phyloP scores from a whole-genome alignment of 2,329 filamentous ascomycete species.

The Fusarium sp. region DNA sequence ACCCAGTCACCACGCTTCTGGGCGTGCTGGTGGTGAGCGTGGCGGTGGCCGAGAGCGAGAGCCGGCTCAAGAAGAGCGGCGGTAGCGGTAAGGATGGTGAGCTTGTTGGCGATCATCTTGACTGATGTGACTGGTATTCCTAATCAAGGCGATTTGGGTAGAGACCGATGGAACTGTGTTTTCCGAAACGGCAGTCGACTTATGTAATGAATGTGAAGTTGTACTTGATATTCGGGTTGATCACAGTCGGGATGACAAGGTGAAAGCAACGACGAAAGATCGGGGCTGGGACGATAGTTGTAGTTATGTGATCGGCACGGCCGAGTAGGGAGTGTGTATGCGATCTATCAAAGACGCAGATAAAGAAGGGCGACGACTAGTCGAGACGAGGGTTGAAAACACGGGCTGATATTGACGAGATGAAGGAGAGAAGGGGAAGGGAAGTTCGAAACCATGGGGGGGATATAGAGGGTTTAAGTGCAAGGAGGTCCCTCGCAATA shows the following conservation, averaged over 20 bases:
- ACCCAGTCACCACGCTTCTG: constrained; percentile 49
- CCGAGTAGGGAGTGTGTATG: constrained; percentile 46
- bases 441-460: constrained; percentile 25
- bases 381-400: constrained; percentile 38
- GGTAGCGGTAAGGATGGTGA: constrained; percentile 53
- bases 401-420: constrained; percentile 31
- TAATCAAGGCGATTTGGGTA: background rate
- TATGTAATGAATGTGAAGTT: constrained; percentile 22
- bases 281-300: constrained; percentile 30
- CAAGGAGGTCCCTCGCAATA: constrained; percentile 20
- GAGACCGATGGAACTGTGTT: constrained; percentile 3
- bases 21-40: constrained; percentile 49
- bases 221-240: constrained; percentile 24
- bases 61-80: constrained; percentile 56
- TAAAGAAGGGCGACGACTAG: constrained; percentile 42
- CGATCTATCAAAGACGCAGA: constrained; percentile 64
- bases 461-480: constrained; percentile 36
- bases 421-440: constrained; percentile 34
- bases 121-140: background rate
- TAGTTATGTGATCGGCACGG: constrained; percentile 46
- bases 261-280: constrained; percentile 29
- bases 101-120: constrained; percentile 56
- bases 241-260: constrained; percentile 28
- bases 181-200: constrained; percentile 11
- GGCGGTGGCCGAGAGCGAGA: constrained; percentile 54